Conservation (phyloP, 306 rosid species). For the Gastrolobium bilobum region DNA sequence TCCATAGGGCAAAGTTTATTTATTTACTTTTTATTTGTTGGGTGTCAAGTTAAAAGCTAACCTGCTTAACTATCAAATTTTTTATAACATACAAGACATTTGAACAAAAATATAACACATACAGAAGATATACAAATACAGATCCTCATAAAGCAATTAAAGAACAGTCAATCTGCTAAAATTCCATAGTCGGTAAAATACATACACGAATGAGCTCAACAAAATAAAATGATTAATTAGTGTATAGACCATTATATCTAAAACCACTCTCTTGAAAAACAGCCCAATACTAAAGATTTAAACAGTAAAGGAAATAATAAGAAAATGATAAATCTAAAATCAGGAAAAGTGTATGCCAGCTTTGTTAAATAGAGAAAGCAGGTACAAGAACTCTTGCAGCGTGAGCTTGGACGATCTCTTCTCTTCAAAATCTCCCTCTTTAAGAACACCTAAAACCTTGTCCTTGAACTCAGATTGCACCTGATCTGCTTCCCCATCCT, state of each 20-base stretch:
- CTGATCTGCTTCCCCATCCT: constrained; percentile 62
- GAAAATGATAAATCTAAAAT: constrained; percentile 36
- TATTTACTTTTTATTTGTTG: no score
- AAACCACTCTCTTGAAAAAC: not conserved
- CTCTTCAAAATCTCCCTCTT: constrained; percentile 74
- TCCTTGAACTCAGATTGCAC: constrained; percentile 69
- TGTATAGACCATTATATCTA: not conserved
- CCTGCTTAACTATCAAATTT: no score
- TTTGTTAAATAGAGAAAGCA: constrained; percentile 75
- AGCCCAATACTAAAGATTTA: not conserved
- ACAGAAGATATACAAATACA: not conserved
- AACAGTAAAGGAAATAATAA: not conserved
- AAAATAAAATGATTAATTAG: constrained; percentile 22
- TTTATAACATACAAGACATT: not conserved
- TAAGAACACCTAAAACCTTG: constrained; percentile 64
- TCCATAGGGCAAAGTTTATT: no score
- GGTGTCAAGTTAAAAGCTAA: no score
- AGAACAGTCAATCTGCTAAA: not conserved
- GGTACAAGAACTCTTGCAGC: constrained; percentile 75
- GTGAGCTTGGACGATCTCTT: constrained; percentile 83
- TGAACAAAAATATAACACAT: not conserved
- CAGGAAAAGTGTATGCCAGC: constrained; percentile 69
- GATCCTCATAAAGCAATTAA: constrained; percentile 1
- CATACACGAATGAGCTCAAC: constrained; percentile 6
- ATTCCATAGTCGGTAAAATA: not conserved